Conservation (phyloP, 352 stramenopile genomes). For the Pythium angustatum region DNA sequence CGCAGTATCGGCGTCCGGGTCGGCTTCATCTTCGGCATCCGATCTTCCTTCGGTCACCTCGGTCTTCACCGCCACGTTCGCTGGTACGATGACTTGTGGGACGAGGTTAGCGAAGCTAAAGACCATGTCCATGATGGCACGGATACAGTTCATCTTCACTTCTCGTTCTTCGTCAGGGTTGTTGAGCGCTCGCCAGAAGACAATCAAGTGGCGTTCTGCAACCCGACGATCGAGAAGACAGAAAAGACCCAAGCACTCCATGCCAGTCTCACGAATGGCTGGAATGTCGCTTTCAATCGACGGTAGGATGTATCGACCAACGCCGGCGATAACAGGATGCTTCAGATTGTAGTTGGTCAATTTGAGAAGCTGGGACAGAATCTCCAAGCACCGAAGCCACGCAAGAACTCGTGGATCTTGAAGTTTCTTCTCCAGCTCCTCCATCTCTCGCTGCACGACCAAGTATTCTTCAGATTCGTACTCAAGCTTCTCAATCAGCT, state of each 20-base stretch:
- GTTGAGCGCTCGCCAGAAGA: constrained; percentile 81
- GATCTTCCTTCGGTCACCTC: constrained; percentile 29
- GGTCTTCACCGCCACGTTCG: constrained; percentile 16
- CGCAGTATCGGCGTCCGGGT: constrained; percentile 25
- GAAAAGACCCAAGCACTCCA: constrained; percentile 75
- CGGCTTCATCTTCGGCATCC: constrained; percentile 28
- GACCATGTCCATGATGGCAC: constrained; percentile 67
- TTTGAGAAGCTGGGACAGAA: constrained; percentile 73
- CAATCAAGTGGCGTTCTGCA: constrained; percentile 65
- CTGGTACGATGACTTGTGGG: constrained; percentile 44
- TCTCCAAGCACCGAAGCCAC: constrained; percentile 74
- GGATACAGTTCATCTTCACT: constrained; percentile 76
- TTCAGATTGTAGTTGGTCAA: constrained; percentile 66
- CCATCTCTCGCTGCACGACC: constrained; percentile 61
- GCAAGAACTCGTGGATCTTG: constrained; percentile 71
- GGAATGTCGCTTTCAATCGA: constrained; percentile 78
- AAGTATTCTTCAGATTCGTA: constrained; percentile 64
- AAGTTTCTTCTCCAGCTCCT: constrained; percentile 62
- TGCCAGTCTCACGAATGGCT: constrained; percentile 64
- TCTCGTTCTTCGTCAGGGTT: constrained; percentile 77
- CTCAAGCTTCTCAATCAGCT: constrained; percentile 52
- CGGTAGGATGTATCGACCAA: constrained; percentile 74
- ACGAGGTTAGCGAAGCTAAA: constrained; percentile 64
- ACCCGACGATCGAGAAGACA: constrained; percentile 71
- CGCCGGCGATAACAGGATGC: constrained; percentile 64